Evolutionary conservation across 1,139 yeast genomes (phyloP).

Genomic region (Saccharomycopsis crataegensis): DNA sequence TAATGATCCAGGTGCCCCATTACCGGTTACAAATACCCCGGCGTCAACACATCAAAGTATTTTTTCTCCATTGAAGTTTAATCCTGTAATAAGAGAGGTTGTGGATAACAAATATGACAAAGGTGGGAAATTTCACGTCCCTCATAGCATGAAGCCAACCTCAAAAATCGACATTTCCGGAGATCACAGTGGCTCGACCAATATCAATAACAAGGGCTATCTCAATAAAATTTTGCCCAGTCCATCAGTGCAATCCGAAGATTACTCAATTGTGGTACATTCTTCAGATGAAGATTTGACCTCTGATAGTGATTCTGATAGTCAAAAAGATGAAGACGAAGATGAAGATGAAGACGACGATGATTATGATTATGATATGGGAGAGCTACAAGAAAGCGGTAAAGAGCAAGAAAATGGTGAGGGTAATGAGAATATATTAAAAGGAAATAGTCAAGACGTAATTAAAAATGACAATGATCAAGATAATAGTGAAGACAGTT

Average conservation of each 20-base stretch:
- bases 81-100: slow-evolving; percentile 65
- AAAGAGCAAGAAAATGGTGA: neutral
- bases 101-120: slow-evolving; percentile 77
- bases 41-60: slow-evolving; percentile 40
- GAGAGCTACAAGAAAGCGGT: neutral
- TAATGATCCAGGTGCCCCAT: slow-evolving; percentile 77
- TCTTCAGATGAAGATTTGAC: slow-evolving; percentile 17
- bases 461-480: neutral
- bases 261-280: slow-evolving; percentile 9
- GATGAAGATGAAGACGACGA: slow-evolving; percentile 26
- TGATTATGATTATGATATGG: slow-evolving; percentile 23
- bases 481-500: neutral
- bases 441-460: neutral
- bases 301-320: slow-evolving; percentile 24
- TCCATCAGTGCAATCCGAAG: slow-evolving; percentile 4
- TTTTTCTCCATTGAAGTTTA: slow-evolving; percentile 74
- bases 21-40: slow-evolving; percentile 57
- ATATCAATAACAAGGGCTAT: neutral
- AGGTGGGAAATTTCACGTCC: slow-evolving; percentile 78
- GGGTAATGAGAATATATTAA: neutral
- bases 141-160: slow-evolving; percentile 14
- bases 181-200: neutral
- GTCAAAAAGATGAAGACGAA: slow-evolving; percentile 30
- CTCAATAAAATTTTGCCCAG: neutral
- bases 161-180: too few species aligned